These are phyloP conservation scores for Scenedesmus sp. DNA, from an alignment of 163 green algal genomes.

Conservation along the genomic window DNA sequence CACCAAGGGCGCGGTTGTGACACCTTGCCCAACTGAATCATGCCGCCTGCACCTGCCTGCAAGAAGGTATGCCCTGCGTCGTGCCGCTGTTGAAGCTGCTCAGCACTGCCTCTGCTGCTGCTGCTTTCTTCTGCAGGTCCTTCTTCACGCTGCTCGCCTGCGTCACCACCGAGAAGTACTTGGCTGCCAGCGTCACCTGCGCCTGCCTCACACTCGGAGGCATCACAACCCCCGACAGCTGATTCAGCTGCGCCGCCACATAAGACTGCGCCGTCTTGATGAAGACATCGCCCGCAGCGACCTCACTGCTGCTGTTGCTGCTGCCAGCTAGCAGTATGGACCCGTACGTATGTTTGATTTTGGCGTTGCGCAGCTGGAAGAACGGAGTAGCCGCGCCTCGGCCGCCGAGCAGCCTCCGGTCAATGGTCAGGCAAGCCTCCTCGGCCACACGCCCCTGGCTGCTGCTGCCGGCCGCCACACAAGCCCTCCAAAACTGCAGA, in stretches of 20 bases:
- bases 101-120: background rate
- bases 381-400: background rate
- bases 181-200: background rate
- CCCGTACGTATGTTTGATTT: background rate
- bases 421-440: background rate
- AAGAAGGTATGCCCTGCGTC: background rate
- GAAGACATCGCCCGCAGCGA: background rate
- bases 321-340: background rate
- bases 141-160: background rate
- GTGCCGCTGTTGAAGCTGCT: background rate
- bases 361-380: background rate
- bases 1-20: too few relatives aligned
- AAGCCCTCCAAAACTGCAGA: background rate
- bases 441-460: background rate
- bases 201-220: background rate
- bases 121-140: background rate
- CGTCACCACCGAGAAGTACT: background rate
- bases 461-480: background rate
- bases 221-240: background rate
- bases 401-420: background rate
- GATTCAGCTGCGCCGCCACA: constrained; percentile 29
- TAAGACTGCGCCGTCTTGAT: background rate
- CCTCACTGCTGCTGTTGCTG: background rate
- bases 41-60: background rate
- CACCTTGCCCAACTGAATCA: too few relatives aligned